Evolutionary conservation across 768 basidiomycete genomes (phyloP), one percentile per base, ranked within the genome.

Genomic region (Boletus eberwhitei): DNA sequence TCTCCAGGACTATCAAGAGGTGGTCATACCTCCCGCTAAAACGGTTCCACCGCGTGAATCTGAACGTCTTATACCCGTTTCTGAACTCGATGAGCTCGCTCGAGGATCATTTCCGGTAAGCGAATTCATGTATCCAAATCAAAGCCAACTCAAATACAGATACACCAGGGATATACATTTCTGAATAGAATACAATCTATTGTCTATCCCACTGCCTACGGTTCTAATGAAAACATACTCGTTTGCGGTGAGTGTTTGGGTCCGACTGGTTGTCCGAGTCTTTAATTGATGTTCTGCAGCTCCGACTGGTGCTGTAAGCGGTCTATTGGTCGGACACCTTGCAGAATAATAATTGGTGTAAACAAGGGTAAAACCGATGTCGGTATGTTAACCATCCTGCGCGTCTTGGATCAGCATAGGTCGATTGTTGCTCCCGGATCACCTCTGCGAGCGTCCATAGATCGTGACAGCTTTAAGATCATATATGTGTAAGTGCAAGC

Each of bases 301-400:
- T 66, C 97, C 97, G 0, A 99, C 97, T 59, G 97, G 97, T 79
- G 96, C 97, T 60, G 94, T 96, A 63, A 73, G 89, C 72, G 19
- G 3, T 48, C 13, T 40, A 8, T 32, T 37, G 12, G 34, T 36
- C n/a, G n/a, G 22, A 17, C 43, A 14, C 4, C 8, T 50, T 14
- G n/a, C 36, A 42, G n/a, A 26, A 34, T 24, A 17, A 54, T 65
- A 29, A 61, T 36, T 41, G 26, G 32, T 6, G 49, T 35, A 21
- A 47, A 37, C 32, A 61, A 95, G 93, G 97, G 97, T 72, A 99
- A 99, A 91, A 99, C 97, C 0, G 97, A 99, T 71, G 88, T 99
- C 1, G 97, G 97, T 0, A 89, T 98, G 84, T 78, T 99, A 65
- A 81, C 92, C 4, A 88, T 99, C 57, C 81, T 99, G 44, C 90